A percentile compares a stretch with the other conserved stretches of the same genome.
These are phyloP conservation scores for Annulohypoxylon stygium DNA, from an alignment of 495 filamentous ascomycete genomes.

Conservation along the genomic window DNA sequence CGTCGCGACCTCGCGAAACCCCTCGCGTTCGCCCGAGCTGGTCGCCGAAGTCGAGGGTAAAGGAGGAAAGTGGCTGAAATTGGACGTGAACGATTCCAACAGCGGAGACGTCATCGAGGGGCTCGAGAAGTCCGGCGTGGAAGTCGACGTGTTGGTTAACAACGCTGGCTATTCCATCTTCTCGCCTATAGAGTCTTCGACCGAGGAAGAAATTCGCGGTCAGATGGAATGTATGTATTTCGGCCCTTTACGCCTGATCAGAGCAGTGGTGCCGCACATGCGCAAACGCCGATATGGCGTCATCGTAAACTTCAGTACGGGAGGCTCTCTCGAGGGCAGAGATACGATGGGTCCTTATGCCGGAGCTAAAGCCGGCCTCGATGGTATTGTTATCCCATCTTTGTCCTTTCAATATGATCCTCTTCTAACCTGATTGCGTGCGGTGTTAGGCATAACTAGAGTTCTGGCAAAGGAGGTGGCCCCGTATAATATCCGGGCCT, in stretches of 20 bases:
- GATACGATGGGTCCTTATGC: constrained; percentile 62
- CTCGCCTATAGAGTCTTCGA: constrained; percentile 52
- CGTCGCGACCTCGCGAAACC: constrained; percentile 64
- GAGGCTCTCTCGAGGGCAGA: constrained; percentile 58
- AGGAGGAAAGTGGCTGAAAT: constrained; percentile 60
- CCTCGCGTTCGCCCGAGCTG: constrained; percentile 56
- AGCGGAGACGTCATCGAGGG: constrained; percentile 38
- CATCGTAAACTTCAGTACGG: constrained; percentile 63
- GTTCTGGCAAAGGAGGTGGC: constrained; percentile 64
- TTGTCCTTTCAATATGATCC: neutral
- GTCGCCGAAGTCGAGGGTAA: constrained; percentile 58
- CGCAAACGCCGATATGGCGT: constrained; percentile 57
- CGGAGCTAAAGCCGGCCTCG: constrained; percentile 62
- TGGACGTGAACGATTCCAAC: constrained; percentile 56
- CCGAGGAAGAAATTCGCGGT: constrained; percentile 56
- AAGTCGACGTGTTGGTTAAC: constrained; percentile 70
- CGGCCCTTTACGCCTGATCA: constrained; percentile 61
- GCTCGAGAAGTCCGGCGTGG: constrained; percentile 42
- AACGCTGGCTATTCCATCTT: constrained; percentile 67
- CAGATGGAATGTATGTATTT: constrained; percentile 67
- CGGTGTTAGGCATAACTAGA: constrained; percentile 51
- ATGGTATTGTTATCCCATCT: constrained; percentile 55
- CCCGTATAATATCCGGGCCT: constrained; percentile 61
- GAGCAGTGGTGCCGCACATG: constrained; percentile 62
- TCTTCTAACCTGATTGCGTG: neutral